These are phyloP conservation scores for Exophiala dermatitidis DNA, from an alignment of 2,329 filamentous ascomycete species.

Conservation along the genomic window DNA sequence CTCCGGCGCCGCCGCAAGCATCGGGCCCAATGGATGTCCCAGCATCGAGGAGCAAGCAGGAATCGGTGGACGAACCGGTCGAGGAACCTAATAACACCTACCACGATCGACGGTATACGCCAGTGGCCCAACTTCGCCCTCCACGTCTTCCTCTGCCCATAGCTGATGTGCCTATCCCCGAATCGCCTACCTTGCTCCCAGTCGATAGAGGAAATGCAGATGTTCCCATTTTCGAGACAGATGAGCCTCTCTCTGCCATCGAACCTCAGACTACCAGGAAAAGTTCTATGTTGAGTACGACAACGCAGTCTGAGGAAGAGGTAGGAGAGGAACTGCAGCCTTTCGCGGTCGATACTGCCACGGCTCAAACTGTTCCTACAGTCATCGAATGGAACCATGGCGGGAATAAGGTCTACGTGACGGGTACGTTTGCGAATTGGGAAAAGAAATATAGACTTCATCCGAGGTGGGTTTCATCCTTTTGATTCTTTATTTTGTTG, in stretches of 20 bases:
- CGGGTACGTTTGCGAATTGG: constrained; percentile 91
- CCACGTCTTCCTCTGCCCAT: constrained; percentile 88
- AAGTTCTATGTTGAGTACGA: constrained; percentile 49
- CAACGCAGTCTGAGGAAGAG: constrained; percentile 64
- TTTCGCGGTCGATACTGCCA: constrained; percentile 54
- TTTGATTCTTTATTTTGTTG: constrained; percentile 19
- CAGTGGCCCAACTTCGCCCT: constrained; percentile 42
- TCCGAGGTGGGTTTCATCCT: constrained; percentile 60
- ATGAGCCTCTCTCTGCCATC: constrained; percentile 39
- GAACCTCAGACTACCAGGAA: constrained; percentile 50
- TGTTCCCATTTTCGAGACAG: constrained; percentile 45
- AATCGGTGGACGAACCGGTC: constrained; percentile 19
- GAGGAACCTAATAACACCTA: constrained; percentile 20
- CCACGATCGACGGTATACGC: constrained; percentile 20
- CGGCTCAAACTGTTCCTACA: constrained; percentile 70
- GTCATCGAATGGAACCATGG: constrained; percentile 75
- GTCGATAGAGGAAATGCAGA: constrained; percentile 54
- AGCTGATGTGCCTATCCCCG: constrained; percentile 84
- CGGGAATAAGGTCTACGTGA: constrained; percentile 90
- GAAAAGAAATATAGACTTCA: constrained; percentile 85
- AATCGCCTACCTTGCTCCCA: constrained; percentile 77
- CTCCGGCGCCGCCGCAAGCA: constrained; percentile 15
- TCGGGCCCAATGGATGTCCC: constrained; percentile 28
- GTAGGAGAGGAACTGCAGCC: constrained; percentile 64
- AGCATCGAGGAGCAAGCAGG: constrained; percentile 24